Conservation (phyloP, 2,329 filamentous ascomycete genomes). For the Claviceps paspali region DNA sequence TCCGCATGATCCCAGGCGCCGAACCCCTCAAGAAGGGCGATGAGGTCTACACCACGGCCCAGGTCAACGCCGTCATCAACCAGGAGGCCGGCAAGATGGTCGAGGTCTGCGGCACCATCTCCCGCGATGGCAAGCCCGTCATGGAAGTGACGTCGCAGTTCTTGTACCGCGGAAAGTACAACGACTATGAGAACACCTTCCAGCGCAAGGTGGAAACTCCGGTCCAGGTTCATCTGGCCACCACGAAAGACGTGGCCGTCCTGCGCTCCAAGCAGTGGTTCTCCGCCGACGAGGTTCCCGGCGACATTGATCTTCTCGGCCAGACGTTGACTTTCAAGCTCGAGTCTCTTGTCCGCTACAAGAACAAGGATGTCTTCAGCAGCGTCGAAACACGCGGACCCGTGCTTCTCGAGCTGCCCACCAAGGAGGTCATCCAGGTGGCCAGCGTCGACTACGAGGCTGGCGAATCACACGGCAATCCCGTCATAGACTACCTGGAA, state of each 20-base stretch:
- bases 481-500: conserved; percentile 89
- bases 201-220: conserved; percentile 93
- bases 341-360: conserved; percentile 80
- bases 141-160: conserved; percentile 99
- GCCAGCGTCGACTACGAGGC: conserved; percentile 95
- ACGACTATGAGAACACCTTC: conserved; percentile 95
- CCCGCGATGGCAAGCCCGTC: conserved; percentile 64
- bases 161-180: conserved; percentile 84
- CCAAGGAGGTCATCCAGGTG: conserved; percentile 93
- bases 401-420: conserved; percentile 84
- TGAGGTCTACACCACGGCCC: conserved; percentile 78
- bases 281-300: conserved; percentile 52
- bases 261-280: conserved; percentile 98
- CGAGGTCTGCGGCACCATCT: conserved; percentile 95
- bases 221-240: conserved; percentile 79
- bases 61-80: conserved; percentile 96
- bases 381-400: conserved; percentile 84
- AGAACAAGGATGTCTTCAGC: conserved; percentile 86
- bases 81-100: conserved; percentile 99
- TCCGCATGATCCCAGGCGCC: conserved; percentile 94
- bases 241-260: conserved; percentile 83
- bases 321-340: conserved; percentile 95
- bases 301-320: conserved; percentile 73
- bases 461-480: conserved; percentile 83
- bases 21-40: conserved; percentile 93